Base-by-base conservation (phyloP, 768 basidiomycete species). In the Mycena vitilis region DNA sequence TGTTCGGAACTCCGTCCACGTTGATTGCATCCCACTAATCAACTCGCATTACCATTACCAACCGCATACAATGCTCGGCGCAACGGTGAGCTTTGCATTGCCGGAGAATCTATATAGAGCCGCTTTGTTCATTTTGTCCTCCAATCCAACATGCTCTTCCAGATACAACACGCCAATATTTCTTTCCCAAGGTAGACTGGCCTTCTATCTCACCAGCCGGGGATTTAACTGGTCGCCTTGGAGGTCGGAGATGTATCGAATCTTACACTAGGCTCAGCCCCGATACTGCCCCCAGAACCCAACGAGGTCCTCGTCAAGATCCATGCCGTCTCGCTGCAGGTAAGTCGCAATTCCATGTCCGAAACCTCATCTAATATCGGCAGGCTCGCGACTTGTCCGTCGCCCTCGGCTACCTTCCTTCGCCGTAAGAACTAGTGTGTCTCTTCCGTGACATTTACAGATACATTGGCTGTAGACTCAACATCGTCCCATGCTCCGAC, bases 281-380 rank as follows among this genome's bases (percentile, higher is more conserved):
- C 64, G 10, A 34, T 61, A 36, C 61, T 52, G 5, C 65, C 73
- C 57, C 79, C 75, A 7, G 77, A 74, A 51, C 72, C 79, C 1
- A 74, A 69, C 11, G 77, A 84, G 52, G 83, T 82, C 22, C 81
- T 82, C 36, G 78, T 84, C 72, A 81, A 79, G 52, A 75, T 83
- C 10, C 78, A 81, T 47, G 80, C 83, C 4, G 82, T 82, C 30
- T 83, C 83, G 47, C 73, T 83, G 22, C 79, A 82, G 65, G 83
- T 82, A 16, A 78, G 81, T 8, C 40, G 76, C 77, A 8, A 76
- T 81, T 57, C 83, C 82, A 65, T 22, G 48, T 70, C 77, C 40
- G 75, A 6, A 18, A 4, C 7, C 37, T 0, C 38, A 16, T 2
- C 11, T 23, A 18, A 57, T 34, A 45, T n/a, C 42, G 16, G 11